These are phyloP conservation scores for Rhizophagus sp. DNA, from an alignment of 192 early-diverging fungal genomes.

Conservation along the genomic window DNA sequence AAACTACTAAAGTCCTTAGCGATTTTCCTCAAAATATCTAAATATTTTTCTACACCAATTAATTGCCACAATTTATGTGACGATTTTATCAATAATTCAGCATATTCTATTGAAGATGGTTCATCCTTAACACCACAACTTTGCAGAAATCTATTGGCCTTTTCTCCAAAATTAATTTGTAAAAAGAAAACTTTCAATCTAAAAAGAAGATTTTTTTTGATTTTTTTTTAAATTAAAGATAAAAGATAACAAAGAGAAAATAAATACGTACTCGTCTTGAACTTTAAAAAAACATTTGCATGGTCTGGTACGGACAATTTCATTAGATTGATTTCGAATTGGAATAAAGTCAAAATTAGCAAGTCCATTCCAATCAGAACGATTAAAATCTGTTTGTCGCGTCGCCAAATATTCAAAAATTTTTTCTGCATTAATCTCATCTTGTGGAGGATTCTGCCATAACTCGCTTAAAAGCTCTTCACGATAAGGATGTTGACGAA, in stretches of 20 bases:
- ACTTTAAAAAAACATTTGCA: no score
- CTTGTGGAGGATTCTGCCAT: slow-evolving; percentile 26
- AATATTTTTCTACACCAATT: slow-evolving; percentile 63
- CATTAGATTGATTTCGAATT: slow-evolving; percentile 18
- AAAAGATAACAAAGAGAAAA: no score
- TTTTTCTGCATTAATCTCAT: slow-evolving; percentile 44
- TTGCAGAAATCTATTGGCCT: slow-evolving; percentile 75
- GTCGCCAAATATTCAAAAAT: slow-evolving; percentile 72
- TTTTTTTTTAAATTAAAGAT: no score
- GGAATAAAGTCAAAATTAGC: slow-evolving; percentile 66
- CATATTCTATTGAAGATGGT: slow-evolving; percentile 72
- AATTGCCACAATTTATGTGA: slow-evolving; percentile 60
- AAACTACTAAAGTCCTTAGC: slow-evolving; percentile 62
- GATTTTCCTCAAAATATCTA: slow-evolving; percentile 68
- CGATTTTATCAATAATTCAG: slow-evolving; percentile 59
- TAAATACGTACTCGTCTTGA: slow-evolving; percentile 2
- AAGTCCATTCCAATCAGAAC: slow-evolving; percentile 55
- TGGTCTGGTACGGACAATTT: no score
- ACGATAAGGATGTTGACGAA: slow-evolving; percentile 58
- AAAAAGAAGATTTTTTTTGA: slow-evolving; percentile 37
- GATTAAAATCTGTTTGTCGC: slow-evolving; percentile 59
- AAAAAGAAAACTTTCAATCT: slow-evolving; percentile 56
- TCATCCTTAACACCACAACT: slow-evolving; percentile 83
- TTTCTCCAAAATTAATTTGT: slow-evolving; percentile 68
- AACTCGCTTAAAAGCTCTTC: slow-evolving; percentile 42